Percentiles rank a stretch among this genome's conserved stretches.
phyloP scores from a whole-genome alignment of 108 stramenopile genomes.

The Pseudonitzschia multistriata region DNA sequence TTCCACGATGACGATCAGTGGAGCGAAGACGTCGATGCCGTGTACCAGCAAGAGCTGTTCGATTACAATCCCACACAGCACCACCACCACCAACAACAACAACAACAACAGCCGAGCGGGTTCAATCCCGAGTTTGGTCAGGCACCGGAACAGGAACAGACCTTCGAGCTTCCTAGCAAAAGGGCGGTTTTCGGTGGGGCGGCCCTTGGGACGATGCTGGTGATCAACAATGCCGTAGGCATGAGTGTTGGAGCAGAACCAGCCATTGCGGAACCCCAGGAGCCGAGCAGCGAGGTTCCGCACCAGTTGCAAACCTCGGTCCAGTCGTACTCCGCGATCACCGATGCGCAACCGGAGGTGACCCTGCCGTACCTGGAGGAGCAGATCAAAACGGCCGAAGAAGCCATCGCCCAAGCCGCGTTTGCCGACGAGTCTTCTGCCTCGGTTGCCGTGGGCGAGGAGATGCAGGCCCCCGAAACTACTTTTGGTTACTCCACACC shows the following conservation, averaged over 20 bases:
- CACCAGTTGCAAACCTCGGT: neutral
- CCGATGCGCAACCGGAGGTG: neutral
- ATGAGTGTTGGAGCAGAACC: slow-evolving; percentile 6
- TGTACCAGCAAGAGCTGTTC: neutral
- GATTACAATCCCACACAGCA: neutral
- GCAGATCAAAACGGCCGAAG: slow-evolving; percentile 4
- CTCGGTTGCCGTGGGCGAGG: too few species aligned
- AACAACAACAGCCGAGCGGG: neutral
- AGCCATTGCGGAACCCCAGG: neutral
- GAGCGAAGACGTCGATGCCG: neutral
- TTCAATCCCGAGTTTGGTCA: too few species aligned
- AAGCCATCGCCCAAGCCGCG: neutral
- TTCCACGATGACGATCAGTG: slow-evolving; percentile 8
- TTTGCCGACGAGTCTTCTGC: neutral
- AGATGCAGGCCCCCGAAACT: too few species aligned
- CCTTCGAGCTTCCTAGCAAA: neutral
- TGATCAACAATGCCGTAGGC: neutral
- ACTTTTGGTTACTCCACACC: too few species aligned
- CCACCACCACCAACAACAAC: neutral
- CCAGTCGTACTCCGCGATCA: neutral
- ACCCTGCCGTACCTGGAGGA: slow-evolving; percentile 15
- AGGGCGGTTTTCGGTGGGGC: neutral
- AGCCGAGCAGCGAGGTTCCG: neutral
- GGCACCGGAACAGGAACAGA: too few species aligned
- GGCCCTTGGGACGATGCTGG: slow-evolving; percentile 4